Conservation (phyloP, 2,329 filamentous ascomycete species). For the Microsporum audouinii region DNA sequence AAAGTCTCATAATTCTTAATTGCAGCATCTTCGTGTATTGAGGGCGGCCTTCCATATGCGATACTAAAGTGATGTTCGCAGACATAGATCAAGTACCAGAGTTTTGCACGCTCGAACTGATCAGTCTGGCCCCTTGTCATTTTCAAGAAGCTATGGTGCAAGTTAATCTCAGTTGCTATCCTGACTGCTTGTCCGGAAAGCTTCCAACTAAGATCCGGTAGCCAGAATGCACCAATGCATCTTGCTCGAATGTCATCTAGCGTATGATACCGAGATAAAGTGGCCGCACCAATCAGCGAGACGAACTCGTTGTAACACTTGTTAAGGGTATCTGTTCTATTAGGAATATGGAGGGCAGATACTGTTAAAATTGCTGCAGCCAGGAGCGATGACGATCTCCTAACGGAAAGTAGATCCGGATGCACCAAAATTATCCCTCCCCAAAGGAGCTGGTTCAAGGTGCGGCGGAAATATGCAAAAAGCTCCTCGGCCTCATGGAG, state of each 20-base stretch:
- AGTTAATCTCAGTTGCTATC: slow-evolving; percentile 47
- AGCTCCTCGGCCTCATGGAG: slow-evolving; percentile 42
- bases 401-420: slow-evolving; percentile 40
- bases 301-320: slow-evolving; percentile 48
- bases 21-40: slow-evolving; percentile 47
- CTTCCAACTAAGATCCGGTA: slow-evolving; percentile 52
- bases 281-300: slow-evolving; percentile 44
- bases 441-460: slow-evolving; percentile 43
- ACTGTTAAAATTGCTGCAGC: slow-evolving; percentile 48
- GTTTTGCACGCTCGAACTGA: slow-evolving; percentile 44
- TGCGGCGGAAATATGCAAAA: slow-evolving; percentile 41
- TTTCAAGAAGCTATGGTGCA: slow-evolving; percentile 44
- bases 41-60: slow-evolving; percentile 47
- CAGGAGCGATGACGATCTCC: slow-evolving; percentile 45
- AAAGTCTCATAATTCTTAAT: slow-evolving; percentile 49
- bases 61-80: slow-evolving; percentile 57
- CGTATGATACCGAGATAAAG: slow-evolving; percentile 47
- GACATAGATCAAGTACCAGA: slow-evolving; percentile 54
- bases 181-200: slow-evolving; percentile 48
- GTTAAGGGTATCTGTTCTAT: slow-evolving; percentile 42
- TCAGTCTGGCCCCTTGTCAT: slow-evolving; percentile 38
- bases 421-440: slow-evolving; percentile 43
- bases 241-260: slow-evolving; percentile 49
- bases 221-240: slow-evolving; percentile 52
- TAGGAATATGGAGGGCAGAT: slow-evolving; percentile 47